phyloP scores from a whole-genome alignment of 2,329 filamentous ascomycete genomes.

The Aspergillus clavatus region DNA sequence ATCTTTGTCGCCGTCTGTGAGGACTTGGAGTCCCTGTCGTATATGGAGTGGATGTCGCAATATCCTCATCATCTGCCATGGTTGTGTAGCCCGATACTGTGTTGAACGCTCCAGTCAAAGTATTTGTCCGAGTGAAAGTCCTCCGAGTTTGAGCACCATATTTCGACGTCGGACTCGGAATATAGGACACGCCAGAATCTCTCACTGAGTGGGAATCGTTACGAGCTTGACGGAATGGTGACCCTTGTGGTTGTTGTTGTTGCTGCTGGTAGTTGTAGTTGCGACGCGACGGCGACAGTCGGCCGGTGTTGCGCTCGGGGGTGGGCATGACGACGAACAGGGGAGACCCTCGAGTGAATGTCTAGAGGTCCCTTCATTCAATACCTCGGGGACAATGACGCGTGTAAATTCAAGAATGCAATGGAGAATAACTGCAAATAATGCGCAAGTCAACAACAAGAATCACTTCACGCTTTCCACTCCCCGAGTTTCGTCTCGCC shows the following conservation, averaged over 20 bases:
- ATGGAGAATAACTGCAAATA: constrained; percentile 3
- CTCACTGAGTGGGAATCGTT: constrained; percentile 22
- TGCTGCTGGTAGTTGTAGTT: constrained; percentile 19
- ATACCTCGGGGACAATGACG: not conserved
- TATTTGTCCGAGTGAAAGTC: constrained; percentile 34
- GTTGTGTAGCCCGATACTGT: constrained; percentile 26
- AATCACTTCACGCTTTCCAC: too few relatives aligned
- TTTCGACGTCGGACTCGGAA: constrained; percentile 25
- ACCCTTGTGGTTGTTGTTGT: constrained; percentile 27
- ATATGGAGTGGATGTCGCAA: constrained; percentile 8
- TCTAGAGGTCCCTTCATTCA: constrained; percentile 8
- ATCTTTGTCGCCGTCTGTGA: constrained; percentile 21
- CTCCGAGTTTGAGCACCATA: constrained; percentile 28
- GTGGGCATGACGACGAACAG: constrained; percentile 30
- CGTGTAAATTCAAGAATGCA: constrained; percentile 11
- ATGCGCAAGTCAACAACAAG: constrained; percentile 5
- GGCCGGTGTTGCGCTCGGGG: constrained; percentile 25
- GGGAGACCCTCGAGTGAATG: constrained; percentile 6
- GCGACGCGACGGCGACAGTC: constrained; percentile 28
- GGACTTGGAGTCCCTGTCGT: constrained; percentile 28
- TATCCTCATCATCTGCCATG: constrained; percentile 24
- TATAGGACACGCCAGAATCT: constrained; percentile 26
- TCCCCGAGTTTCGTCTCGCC: not conserved
- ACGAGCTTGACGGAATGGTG: constrained; percentile 30
- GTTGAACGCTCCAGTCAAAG: constrained; percentile 38